Percentiles rank a stretch among this genome's conserved stretches.
Conservation (phyloP, 2,329 filamentous ascomycete genomes). For the Fusarium pseudocircinatum region DNA sequence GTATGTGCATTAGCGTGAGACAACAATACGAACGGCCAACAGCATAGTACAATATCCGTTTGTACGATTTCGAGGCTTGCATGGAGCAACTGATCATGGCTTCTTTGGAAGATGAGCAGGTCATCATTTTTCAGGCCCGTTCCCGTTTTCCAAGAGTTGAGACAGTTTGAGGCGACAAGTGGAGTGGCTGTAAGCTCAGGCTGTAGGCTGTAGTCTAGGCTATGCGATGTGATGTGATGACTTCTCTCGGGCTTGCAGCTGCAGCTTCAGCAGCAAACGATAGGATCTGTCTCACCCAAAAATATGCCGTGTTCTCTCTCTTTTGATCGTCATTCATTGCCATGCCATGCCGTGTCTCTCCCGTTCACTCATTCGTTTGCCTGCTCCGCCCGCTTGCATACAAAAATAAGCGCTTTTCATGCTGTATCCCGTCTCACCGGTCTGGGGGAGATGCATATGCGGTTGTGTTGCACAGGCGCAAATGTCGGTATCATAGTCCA, state of each 20-base stretch:
- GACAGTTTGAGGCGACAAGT: background rate
- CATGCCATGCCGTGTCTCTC: background rate
- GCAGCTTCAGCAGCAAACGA: background rate
- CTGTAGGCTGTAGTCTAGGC: background rate
- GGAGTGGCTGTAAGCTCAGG: background rate
- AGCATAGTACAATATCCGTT: background rate
- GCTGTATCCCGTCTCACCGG: conserved; percentile 13
- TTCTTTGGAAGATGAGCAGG: background rate
- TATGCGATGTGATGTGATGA: background rate
- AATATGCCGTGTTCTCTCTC: background rate
- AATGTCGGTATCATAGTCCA: background rate
- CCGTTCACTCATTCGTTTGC: background rate
- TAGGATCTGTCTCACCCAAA: conserved; percentile 1
- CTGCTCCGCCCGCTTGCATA: background rate
- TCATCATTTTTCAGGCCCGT: background rate
- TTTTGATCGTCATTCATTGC: background rate
- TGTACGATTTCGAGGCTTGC: background rate
- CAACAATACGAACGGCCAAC: background rate
- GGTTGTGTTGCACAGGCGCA: background rate
- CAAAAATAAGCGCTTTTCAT: background rate
- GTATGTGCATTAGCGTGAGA: conserved; percentile 11
- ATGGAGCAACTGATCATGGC: background rate
- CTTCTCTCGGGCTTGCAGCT: background rate
- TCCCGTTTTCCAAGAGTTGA: background rate
- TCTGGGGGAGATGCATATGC: background rate